Percentiles rank a stretch among this genome's conserved stretches.
Evolutionary conservation across 2,329 filamentous ascomycete genomes (phyloP).

Genomic region (Penicillium sp.): DNA sequence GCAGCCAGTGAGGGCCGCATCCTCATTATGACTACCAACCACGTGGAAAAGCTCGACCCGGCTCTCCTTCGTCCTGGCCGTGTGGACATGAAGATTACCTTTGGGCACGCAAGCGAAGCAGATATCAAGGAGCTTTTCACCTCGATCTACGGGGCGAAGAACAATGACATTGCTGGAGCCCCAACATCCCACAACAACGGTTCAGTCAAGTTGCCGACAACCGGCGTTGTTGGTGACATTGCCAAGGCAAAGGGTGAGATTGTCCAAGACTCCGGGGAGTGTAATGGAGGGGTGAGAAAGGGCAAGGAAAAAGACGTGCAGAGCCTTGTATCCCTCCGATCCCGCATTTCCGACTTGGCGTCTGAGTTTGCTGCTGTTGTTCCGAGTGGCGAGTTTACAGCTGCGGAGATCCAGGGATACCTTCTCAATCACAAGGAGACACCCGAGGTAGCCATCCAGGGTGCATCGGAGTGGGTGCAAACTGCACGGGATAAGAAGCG

Average conservation of each 20-base stretch:
- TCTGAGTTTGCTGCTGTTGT: slow-evolving; percentile 27
- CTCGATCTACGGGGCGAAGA: slow-evolving; percentile 30
- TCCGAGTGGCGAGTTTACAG: slow-evolving; percentile 30
- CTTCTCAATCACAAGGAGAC: slow-evolving; percentile 30
- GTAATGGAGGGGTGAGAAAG: neutral
- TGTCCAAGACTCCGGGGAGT: neutral
- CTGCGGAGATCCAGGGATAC: slow-evolving; percentile 37
- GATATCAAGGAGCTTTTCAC: slow-evolving; percentile 36
- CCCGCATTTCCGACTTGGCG: slow-evolving; percentile 21
- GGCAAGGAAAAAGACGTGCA: neutral
- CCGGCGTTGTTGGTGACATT: neutral
- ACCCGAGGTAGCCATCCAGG: slow-evolving; percentile 27
- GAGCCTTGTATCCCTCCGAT: slow-evolving; percentile 9
- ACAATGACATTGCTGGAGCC: slow-evolving; percentile 21
- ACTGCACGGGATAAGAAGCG: slow-evolving; percentile 21
- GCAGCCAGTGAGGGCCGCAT: slow-evolving; percentile 61
- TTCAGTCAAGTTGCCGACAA: neutral
- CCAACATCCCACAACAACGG: slow-evolving; percentile 4
- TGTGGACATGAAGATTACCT: slow-evolving; percentile 57
- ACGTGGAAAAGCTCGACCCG: slow-evolving; percentile 54
- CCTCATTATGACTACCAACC: slow-evolving; percentile 66
- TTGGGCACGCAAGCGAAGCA: slow-evolving; percentile 36
- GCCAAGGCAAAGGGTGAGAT: slow-evolving; percentile 1
- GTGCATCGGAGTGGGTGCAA: slow-evolving; percentile 26
- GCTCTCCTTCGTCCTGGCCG: slow-evolving; percentile 59